These are phyloP conservation scores for Papiliotrema fonsecae DNA, from an alignment of 1,284 basidiomycete genomes.

Conservation along the genomic window DNA sequence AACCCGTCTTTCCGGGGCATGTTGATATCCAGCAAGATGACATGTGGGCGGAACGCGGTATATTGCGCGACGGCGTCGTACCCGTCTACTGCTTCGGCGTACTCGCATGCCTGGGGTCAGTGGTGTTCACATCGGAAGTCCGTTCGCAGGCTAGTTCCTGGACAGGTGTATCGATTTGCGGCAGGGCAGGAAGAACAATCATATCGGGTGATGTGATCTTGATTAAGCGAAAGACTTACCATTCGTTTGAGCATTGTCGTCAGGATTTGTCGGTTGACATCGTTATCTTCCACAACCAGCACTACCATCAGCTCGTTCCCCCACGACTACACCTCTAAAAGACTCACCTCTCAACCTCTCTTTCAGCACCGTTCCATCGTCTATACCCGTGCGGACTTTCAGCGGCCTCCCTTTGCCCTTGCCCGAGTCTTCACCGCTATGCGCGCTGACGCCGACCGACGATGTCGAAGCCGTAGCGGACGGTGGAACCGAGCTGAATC, in stretches of 20 bases:
- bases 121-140: background rate
- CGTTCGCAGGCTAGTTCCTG: background rate
- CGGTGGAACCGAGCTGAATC: too few species aligned
- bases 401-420: too few species aligned
- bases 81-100: slow-evolving; percentile 32
- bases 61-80: slow-evolving; percentile 23
- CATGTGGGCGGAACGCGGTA: slow-evolving; percentile 18
- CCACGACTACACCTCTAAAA: background rate
- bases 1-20: slow-evolving; percentile 34
- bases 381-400: too few species aligned
- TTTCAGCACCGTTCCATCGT: too few species aligned
- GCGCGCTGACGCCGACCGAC: too few species aligned
- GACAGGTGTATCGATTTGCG: background rate
- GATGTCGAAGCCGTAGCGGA: too few species aligned
- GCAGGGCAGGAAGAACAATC: background rate
- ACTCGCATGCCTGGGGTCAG: slow-evolving; percentile 8
- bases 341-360: slow-evolving; percentile 12
- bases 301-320: slow-evolving; percentile 9
- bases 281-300: slow-evolving; percentile 33
- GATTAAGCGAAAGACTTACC: slow-evolving; percentile 6
- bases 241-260: slow-evolving; percentile 18
- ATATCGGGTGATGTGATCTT: background rate
- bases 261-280: slow-evolving; percentile 24
- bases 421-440: too few species aligned
- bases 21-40: slow-evolving; percentile 32